Evolutionary conservation across 352 stramenopile species (phyloP), one percentile per base, ranked within the genome.

Genomic region (Globisporangium echinulatum): DNA sequence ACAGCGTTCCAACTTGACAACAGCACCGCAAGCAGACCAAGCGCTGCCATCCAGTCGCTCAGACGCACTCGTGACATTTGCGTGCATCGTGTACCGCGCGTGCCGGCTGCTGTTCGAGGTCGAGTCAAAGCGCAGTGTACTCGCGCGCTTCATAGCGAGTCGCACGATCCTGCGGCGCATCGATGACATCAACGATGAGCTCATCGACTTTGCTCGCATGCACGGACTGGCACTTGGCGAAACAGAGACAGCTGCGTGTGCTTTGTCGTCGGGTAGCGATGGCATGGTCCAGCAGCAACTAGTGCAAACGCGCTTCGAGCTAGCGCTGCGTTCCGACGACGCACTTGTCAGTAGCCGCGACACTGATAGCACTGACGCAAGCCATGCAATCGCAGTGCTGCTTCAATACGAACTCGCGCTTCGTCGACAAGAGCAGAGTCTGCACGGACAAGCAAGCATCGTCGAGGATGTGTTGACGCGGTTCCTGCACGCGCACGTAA

Each of bases 361-460:
- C 5, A 55, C 15, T 2, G 39, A 43, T 43, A 9, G 17, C 17
- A 0, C 17, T 19, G 17, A 19, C 17, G 40, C 1, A 44, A 44
- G 40, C 40, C 7, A 1, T 44, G 40, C 40, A 44, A 1, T 11
- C 7, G 49, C 25, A 3, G 17, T 46, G 50, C 10, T 46, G 33
- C 50, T 55, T 6, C 50, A 55, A 9, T 55, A 55, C 50, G 36
- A 55, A 14, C 50, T 17, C 14, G 33, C 6, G 37, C 15, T 46
- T 15, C 17, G 7, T 3, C 7, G n/a, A 33, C 5, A n/a, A 14
- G 7, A 11, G 13, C 36, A 11, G 10, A 15, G 5, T 8, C 8
- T 19, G 17, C 17, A n/a, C 43, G 37, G 8, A 3, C 49, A 13
- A 33, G 50, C 38, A n/a, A 25, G 43, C 14, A n/a, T 55, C 36